Conservation (phyloP, 2,329 filamentous ascomycete species). For the Penicillium freii region DNA sequence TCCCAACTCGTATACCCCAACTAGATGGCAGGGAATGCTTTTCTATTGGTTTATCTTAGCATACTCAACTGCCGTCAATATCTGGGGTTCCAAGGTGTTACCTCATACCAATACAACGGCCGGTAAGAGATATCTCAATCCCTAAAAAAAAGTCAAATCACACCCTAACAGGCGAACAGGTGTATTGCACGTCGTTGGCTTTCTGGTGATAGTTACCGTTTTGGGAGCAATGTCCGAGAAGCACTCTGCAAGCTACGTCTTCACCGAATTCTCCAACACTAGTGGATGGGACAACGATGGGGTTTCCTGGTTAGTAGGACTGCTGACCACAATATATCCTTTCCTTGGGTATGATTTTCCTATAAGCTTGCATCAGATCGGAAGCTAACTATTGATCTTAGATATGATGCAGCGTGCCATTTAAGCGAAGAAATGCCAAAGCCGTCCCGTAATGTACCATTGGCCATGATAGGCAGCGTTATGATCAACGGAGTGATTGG, state of each 20-base stretch:
- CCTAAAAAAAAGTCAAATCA: too few species aligned
- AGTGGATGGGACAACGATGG: constrained; percentile 22
- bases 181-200: constrained; percentile 18
- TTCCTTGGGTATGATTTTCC: constrained; percentile 15
- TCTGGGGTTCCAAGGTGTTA: constrained; percentile 36
- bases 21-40: constrained; percentile 42
- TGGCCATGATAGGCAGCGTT: constrained; percentile 35
- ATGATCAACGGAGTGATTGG: constrained; percentile 49
- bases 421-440: constrained; percentile 37
- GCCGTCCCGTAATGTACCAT: constrained; percentile 30
- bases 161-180: constrained; percentile 1
- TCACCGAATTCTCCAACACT: constrained; percentile 19
- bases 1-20: constrained; percentile 40
- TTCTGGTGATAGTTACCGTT: constrained; percentile 14
- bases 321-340: constrained; percentile 21
- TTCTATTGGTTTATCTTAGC: constrained; percentile 44
- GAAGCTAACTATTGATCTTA: constrained; percentile 1
- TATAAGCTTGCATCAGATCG: too few species aligned
- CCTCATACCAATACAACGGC: constrained; percentile 25
- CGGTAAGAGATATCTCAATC: constrained; percentile 6
- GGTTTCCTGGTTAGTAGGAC: constrained; percentile 20
- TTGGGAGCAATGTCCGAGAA: constrained; percentile 19
- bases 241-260: constrained; percentile 17
- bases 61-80: constrained; percentile 41
- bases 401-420: constrained; percentile 45